Evolutionary conservation across 2,329 filamentous ascomycete genomes (phyloP).

Genomic region (Shiraia bambusicola): DNA sequence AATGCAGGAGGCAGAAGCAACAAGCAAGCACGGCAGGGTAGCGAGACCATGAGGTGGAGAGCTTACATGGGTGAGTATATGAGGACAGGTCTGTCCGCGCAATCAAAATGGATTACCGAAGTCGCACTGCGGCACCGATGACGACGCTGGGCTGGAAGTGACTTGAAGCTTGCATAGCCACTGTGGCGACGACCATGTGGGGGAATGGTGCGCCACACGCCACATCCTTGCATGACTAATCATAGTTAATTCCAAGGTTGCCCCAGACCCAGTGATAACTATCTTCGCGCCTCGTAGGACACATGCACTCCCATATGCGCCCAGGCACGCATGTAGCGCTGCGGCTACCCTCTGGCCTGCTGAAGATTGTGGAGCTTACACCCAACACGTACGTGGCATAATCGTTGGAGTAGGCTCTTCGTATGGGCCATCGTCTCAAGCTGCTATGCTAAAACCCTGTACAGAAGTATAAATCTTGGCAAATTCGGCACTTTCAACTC

Average conservation of each 20-base stretch:
- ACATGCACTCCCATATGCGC: conserved; percentile 52
- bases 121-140: background rate
- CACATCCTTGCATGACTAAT: conserved; percentile 3
- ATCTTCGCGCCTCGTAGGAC: no score
- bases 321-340: conserved; percentile 56
- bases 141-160: background rate
- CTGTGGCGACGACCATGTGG: background rate
- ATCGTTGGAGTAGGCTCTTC: conserved; percentile 37
- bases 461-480: conserved; percentile 79
- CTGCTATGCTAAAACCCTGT: conserved; percentile 3
- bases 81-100: background rate
- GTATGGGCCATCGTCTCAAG: conserved; percentile 1
- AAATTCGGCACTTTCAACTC: conserved; percentile 91
- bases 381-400: conserved; percentile 63
- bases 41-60: background rate
- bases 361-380: conserved; percentile 60
- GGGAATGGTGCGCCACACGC: conserved; percentile 6
- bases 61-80: background rate
- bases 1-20: background rate
- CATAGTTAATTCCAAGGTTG: no score
- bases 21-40: background rate
- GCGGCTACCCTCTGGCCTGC: conserved; percentile 59
- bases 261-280: no score
- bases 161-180: no score
- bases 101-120: background rate